Evolutionary conservation across 2,329 filamentous ascomycete genomes (phyloP).

Genomic region (Aspergillus sp.): DNA sequence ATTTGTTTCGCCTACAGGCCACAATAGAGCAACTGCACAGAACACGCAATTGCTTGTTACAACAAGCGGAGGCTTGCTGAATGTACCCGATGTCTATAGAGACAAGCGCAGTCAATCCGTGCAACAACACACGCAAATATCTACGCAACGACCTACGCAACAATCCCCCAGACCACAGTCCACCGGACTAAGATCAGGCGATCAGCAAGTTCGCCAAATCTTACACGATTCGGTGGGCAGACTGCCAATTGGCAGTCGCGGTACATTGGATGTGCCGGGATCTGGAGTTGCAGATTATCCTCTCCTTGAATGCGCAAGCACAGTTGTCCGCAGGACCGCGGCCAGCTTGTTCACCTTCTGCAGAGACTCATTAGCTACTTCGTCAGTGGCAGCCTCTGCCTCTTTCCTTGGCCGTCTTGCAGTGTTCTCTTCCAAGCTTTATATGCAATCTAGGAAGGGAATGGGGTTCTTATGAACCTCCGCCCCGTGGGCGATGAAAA

Average conservation of each 20-base stretch:
- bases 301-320: not conserved
- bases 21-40: not conserved
- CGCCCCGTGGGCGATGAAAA: not conserved
- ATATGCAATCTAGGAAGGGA: constrained; percentile 18
- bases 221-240: not conserved
- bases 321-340: not conserved
- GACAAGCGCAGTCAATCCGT: not conserved
- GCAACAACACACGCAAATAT: not conserved
- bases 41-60: not conserved
- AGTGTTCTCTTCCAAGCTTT: constrained; percentile 17
- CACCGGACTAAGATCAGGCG: not conserved
- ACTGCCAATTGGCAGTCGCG: not conserved
- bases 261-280: not conserved
- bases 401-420: constrained; percentile 14
- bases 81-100: not conserved
- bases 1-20: not conserved
- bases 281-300: not conserved
- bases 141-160: not conserved
- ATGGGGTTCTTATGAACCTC: constrained; percentile 14
- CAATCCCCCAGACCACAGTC: not conserved
- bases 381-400: constrained; percentile 13
- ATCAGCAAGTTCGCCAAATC: not conserved
- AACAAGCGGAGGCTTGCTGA: not conserved
- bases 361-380: constrained; percentile 8
- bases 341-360: constrained; percentile 10